Base-by-base conservation (phyloP, 2,329 filamentous ascomycete species). In the Thielaviopsis euricoi region DNA sequence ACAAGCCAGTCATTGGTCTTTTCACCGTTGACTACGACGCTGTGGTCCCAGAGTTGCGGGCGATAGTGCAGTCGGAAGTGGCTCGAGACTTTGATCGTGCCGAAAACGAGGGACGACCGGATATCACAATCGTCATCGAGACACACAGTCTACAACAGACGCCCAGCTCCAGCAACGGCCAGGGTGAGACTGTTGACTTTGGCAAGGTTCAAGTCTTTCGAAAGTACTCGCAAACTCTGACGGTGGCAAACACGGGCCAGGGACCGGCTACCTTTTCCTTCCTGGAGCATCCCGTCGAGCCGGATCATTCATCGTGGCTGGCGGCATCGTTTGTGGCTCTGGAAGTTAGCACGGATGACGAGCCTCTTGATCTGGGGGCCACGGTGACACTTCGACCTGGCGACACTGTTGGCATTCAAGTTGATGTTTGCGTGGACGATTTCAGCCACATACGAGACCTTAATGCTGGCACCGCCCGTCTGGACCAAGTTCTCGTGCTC, bases 401-500 rank as follows among this genome's bases (percentile, higher is more conserved):
- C 0, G 90, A 97, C 64, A 87, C 90, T 0, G 78, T 85, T 3
- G 82, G 79, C 53, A 81, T 87, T 0, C 73, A 85, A 17, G 67
- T 98, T 0, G 81, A 84, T 43, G 73, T 86, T 0, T 76, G 82
- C 48, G 76, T 97, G 10, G 76, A 78, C 3, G 78, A 82, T 51
- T 69, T 87, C 3, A 69, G 76, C 0, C 77, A 85, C 19, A 81
- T 88, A 0, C 81, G 79, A 19, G 72, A 76, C 1, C 75, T 98
- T 43, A 97, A 97, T 63, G 76, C 85, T 57, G 81, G 80, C 17
- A 74, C 76, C 1, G 67, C 74, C 3, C 73, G 73, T 7, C 73
- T 98, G 0, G 91, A 97, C 62, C 89, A 97, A 62, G 83, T 98
- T 2, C 74, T 98, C 7, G 85, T 98, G 1, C 76, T 98, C 9